Base-by-base conservation (phyloP, 2,329 filamentous ascomycete genomes). In the Harringtonia lauricola region DNA sequence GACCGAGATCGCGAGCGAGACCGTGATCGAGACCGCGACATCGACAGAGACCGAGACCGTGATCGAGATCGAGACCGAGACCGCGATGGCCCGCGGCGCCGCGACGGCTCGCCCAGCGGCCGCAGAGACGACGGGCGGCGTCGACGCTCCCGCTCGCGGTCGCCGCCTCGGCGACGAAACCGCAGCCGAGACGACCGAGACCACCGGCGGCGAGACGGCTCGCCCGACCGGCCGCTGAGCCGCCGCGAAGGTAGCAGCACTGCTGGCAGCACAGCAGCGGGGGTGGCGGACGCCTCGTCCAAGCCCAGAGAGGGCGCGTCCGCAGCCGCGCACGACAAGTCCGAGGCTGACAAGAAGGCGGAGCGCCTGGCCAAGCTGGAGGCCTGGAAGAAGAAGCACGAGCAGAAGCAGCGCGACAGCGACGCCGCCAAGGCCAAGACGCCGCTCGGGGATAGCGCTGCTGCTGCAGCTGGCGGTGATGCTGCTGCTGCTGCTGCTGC, bases 301-400 rank as follows among this genome's bases (percentile, higher is more conserved):
- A 13, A 31, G 8, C 9, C 30, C 21, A 9, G n/a, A 17, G 24
- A 14, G 18, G 14, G 4, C 19, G 15, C 26, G 14, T n/a, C 15
- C 31, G 3, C 3, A 4, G 35, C 13, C 9, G 22, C 35, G 14
- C 14, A 67, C 36, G 63, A 64, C 17, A 79, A 79, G 55, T 70
- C 76, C 26, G 84, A 87, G 54, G 76, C 78, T 48, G 80, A 87
- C 40, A 87, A 84, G 57, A 86, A 89, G 60, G 83, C 82, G 40
- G 85, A 90, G 60, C 72, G 85, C 49, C 70, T 88, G 36, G 86
- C 86, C 24, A 89, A 86, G 58, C 65, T 94, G 24, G 86, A 90
- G 59, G 85, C 86, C 45, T 95, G 88, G 89, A 95, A 95, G 65
- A 84, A 87, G 63, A 90, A 89, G 64, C 82, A 87, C 58, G 84